These are phyloP conservation scores for Carex cristatella DNA, from an alignment of 176 grass and related monocot genomes.

Conservation along the genomic window DNA sequence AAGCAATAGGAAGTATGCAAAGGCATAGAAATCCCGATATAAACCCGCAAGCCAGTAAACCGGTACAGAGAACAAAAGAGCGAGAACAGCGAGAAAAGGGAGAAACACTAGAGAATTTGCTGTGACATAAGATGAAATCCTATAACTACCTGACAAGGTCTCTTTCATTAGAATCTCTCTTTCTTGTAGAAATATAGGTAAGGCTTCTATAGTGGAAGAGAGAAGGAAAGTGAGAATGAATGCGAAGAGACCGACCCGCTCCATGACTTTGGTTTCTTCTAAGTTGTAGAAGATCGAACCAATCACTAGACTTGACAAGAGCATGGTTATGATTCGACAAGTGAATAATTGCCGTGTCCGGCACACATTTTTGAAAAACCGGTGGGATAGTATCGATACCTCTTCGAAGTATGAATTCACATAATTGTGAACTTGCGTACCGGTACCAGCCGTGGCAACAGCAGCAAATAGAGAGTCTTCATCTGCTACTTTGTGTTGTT, in stretches of 20 bases:
- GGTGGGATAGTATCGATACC: constrained; percentile 47
- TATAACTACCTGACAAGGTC: constrained; percentile 55
- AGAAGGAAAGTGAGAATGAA: constrained; percentile 64
- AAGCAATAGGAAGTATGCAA: constrained; percentile 56
- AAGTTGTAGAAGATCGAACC: constrained; percentile 75
- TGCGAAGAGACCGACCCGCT: constrained; percentile 56
- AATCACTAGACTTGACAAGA: constrained; percentile 43
- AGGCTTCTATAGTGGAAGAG: constrained; percentile 49
- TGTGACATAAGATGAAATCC: constrained; percentile 53
- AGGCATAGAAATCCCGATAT: constrained; percentile 28
- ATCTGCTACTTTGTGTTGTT: constrained; percentile 51
- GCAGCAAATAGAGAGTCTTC: constrained; percentile 23
- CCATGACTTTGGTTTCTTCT: constrained; percentile 45
- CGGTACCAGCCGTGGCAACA: background rate
- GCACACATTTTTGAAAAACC: constrained; percentile 64
- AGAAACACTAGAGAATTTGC: constrained; percentile 63
- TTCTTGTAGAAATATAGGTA: constrained; percentile 59
- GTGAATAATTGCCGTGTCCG: constrained; percentile 67
- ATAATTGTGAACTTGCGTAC: constrained; percentile 17
- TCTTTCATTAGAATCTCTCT: constrained; percentile 78
- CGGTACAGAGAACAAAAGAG: constrained; percentile 52
- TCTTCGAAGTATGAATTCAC: constrained; percentile 43
- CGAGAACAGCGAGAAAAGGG: constrained; percentile 55
- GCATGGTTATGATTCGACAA: constrained; percentile 52
- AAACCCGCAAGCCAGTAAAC: constrained; percentile 67